Evolutionary conservation across 2,329 filamentous ascomycete genomes (phyloP).

Genomic region (Fusarium mangiferae): DNA sequence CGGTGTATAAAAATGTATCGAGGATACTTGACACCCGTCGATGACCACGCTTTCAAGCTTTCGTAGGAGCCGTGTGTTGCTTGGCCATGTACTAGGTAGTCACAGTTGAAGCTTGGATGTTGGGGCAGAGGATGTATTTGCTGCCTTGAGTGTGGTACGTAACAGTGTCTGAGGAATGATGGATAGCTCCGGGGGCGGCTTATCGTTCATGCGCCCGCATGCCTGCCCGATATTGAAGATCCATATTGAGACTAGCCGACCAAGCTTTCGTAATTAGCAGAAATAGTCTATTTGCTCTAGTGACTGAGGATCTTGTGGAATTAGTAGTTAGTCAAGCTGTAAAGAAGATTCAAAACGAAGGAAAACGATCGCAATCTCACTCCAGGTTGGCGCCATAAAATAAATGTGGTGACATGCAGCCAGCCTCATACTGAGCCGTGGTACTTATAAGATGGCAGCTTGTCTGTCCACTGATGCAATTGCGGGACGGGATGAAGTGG

Average conservation of each 20-base stretch:
- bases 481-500: slow-evolving; percentile 3
- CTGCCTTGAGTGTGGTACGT: slow-evolving; percentile 26
- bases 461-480: background rate
- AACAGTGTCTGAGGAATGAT: slow-evolving; percentile 23
- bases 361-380: background rate
- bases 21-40: slow-evolving; percentile 2
- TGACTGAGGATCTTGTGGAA: background rate
- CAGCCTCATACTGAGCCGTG: background rate
- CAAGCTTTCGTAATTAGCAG: slow-evolving; percentile 3
- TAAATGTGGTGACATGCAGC: background rate
- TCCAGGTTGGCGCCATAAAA: background rate
- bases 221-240: background rate
- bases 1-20: slow-evolving; percentile 6
- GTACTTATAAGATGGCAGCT: background rate
- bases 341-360: background rate
- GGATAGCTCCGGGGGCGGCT: slow-evolving; percentile 34
- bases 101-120: slow-evolving; percentile 17
- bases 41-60: slow-evolving; percentile 27
- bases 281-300: background rate
- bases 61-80: slow-evolving; percentile 1
- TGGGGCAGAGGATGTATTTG: slow-evolving; percentile 36
- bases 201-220: slow-evolving; percentile 44
- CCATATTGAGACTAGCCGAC: slow-evolving; percentile 9
- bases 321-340: background rate
- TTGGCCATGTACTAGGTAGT: slow-evolving; percentile 2